phyloP scores from a whole-genome alignment of 139 green algal species.

The Closterium sp. region DNA sequence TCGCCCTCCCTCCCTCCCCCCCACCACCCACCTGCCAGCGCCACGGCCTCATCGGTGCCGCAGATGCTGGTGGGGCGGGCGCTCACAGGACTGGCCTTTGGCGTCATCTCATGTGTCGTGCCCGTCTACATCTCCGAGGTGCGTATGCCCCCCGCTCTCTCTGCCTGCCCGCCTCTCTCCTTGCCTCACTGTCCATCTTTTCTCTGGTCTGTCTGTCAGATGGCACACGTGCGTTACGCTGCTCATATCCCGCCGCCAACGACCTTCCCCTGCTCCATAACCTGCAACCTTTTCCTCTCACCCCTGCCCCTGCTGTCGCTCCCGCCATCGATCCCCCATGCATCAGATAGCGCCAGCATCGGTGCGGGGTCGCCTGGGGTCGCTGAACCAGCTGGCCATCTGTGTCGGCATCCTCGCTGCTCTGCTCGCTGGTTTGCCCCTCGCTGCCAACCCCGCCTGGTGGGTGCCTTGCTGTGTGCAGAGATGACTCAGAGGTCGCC shows the following conservation, averaged over 20 bases:
- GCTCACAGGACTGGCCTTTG: slow-evolving; percentile 85
- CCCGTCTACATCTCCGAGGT: slow-evolving; percentile 92
- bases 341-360: slow-evolving; percentile 63
- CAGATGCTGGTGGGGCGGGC: slow-evolving; percentile 74
- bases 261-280: too few species aligned
- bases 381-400: slow-evolving; percentile 94
- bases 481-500: too few species aligned
- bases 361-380: slow-evolving; percentile 82
- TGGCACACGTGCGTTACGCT: neutral
- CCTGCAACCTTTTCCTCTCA: neutral
- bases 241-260: too few species aligned
- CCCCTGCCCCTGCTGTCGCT: neutral
- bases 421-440: slow-evolving; percentile 63
- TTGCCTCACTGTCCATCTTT: neutral
- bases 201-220: neutral
- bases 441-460: slow-evolving; percentile 29
- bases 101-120: slow-evolving; percentile 83
- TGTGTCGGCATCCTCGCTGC: slow-evolving; percentile 91
- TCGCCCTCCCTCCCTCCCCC: too few species aligned
- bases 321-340: neutral
- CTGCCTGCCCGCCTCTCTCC: neutral
- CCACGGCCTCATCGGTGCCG: neutral
- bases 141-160: neutral
- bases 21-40: neutral
- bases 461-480: neutral